Conservation (phyloP, 2,329 filamentous ascomycete genomes). For the Colletotrichum chlorophyti region DNA sequence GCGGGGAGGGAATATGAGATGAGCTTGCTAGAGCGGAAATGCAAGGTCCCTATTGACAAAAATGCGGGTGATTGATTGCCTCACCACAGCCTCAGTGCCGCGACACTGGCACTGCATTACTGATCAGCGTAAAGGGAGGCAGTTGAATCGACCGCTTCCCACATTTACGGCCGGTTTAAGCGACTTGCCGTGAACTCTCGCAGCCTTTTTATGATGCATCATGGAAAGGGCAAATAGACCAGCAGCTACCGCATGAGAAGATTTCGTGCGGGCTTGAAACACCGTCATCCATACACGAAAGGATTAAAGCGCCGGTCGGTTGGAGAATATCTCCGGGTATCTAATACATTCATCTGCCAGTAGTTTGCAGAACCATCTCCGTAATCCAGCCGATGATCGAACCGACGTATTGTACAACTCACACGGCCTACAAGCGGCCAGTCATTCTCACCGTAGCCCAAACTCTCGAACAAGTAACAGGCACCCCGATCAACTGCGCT, state of each 20-base stretch:
- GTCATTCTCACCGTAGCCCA: not conserved
- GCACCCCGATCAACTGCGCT: constrained; percentile 23
- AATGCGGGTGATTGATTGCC: not conserved
- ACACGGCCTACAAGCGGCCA: not conserved
- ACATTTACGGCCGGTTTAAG: too few relatives aligned
- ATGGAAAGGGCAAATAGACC: too few relatives aligned
- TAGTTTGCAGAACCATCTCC: too few relatives aligned
- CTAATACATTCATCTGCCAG: not conserved
- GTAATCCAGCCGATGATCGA: too few relatives aligned
- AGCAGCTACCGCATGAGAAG: too few relatives aligned
- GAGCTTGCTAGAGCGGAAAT: not conserved
- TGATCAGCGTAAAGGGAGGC: too few relatives aligned
- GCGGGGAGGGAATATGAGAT: too few relatives aligned
- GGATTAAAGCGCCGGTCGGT: not conserved
- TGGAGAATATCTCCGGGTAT: constrained; percentile 1
- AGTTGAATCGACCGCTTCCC: too few relatives aligned
- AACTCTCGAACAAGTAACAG: not conserved
- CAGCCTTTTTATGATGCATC: too few relatives aligned
- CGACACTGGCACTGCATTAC: not conserved
- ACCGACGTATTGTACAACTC: not conserved
- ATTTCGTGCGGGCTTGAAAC: too few relatives aligned
- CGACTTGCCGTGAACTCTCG: too few relatives aligned
- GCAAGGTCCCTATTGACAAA: not conserved
- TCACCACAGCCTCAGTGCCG: not conserved
- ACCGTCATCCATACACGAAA: not conserved